Conservation (phyloP, 2,329 filamentous ascomycete species). For the Penicillium sp. region DNA sequence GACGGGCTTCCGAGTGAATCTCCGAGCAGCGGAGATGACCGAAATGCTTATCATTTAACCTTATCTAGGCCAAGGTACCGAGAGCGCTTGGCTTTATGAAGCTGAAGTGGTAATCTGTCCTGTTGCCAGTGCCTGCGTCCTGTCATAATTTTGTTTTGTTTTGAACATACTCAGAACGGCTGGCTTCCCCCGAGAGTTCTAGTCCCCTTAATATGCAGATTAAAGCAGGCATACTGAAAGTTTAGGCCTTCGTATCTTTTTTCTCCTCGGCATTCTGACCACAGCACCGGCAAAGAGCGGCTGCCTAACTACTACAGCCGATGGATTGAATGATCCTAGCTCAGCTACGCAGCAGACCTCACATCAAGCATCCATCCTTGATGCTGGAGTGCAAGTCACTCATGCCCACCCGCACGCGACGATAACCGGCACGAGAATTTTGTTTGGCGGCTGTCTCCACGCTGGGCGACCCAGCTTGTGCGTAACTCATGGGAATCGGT, state of each 20-base stretch:
- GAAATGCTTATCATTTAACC: slow-evolving; percentile 1
- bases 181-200: too few relatives aligned
- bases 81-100: too few relatives aligned
- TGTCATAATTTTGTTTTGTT: too few relatives aligned
- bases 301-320: neutral
- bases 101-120: too few relatives aligned
- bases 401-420: slow-evolving; percentile 41
- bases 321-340: neutral
- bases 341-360: slow-evolving; percentile 10
- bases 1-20: neutral
- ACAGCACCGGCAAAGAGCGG: too few relatives aligned
- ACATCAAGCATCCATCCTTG: slow-evolving; percentile 50
- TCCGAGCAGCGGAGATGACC: neutral
- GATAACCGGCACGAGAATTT: slow-evolving; percentile 21
- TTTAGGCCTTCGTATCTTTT: too few relatives aligned
- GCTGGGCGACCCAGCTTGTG: slow-evolving; percentile 26
- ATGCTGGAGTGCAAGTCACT: slow-evolving; percentile 49
- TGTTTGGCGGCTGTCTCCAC: slow-evolving; percentile 12
- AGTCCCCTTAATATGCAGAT: too few relatives aligned
- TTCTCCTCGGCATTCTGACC: neutral
- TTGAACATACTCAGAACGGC: too few relatives aligned
- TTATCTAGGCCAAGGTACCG: slow-evolving; percentile 24
- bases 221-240: too few relatives aligned
- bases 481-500: slow-evolving; percentile 32
- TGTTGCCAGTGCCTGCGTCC: too few relatives aligned